These are phyloP conservation scores for Aspergillus sp. DNA, from an alignment of 2,329 filamentous ascomycete genomes.

Conservation along the genomic window DNA sequence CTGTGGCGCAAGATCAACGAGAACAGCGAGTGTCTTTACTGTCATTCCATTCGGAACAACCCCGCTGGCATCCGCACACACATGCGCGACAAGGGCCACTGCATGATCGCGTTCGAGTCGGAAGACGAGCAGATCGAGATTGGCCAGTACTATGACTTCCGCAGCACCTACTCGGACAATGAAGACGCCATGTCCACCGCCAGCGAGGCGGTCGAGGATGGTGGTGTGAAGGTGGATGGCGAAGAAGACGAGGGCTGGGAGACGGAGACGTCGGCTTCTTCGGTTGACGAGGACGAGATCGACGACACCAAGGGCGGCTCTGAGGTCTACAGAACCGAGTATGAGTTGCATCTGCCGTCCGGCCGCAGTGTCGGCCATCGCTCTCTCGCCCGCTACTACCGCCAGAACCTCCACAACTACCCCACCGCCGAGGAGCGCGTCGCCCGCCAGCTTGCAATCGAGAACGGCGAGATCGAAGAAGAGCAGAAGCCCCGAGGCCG, in stretches of 20 bases:
- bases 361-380: slow-evolving; percentile 88
- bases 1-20: slow-evolving; percentile 78
- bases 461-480: slow-evolving; percentile 47
- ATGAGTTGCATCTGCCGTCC: slow-evolving; percentile 87
- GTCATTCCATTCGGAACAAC: slow-evolving; percentile 77
- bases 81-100: slow-evolving; percentile 96
- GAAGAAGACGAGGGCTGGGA: slow-evolving; percentile 77
- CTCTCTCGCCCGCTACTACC: slow-evolving; percentile 81
- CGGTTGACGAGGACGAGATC: slow-evolving; percentile 77
- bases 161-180: slow-evolving; percentile 87
- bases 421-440: slow-evolving; percentile 75
- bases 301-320: slow-evolving; percentile 72
- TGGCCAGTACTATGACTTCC: slow-evolving; percentile 96
- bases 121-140: slow-evolving; percentile 91
- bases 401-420: slow-evolving; percentile 86
- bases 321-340: slow-evolving; percentile 87
- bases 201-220: slow-evolving; percentile 37
- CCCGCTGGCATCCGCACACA: slow-evolving; percentile 85
- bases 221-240: slow-evolving; percentile 64
- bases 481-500: slow-evolving; percentile 39
- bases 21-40: slow-evolving; percentile 82
- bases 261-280: slow-evolving; percentile 88
- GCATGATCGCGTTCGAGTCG: slow-evolving; percentile 88
- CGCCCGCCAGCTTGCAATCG: slow-evolving; percentile 61
- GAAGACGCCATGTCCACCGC: slow-evolving; percentile 56